phyloP scores from a whole-genome alignment of 805 yeast genomes.

The Candida glaebosa region DNA sequence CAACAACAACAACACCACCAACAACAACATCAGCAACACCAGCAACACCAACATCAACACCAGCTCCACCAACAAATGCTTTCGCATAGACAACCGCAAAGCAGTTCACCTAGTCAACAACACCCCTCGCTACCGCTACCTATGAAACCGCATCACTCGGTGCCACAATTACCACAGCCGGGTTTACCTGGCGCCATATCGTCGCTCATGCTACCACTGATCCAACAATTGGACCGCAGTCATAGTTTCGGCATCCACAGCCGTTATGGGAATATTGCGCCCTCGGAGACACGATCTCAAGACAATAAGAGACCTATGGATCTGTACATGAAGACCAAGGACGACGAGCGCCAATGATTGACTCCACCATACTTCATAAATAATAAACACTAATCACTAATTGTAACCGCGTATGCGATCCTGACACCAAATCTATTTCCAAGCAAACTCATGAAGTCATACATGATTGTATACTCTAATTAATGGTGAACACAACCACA shows the following conservation, averaged over 20 bases:
- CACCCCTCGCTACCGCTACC: slow-evolving; percentile 4
- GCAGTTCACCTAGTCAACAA: slow-evolving; percentile 1
- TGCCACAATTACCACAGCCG: slow-evolving; percentile 6
- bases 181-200: slow-evolving; percentile 2
- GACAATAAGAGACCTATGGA: slow-evolving; percentile 1
- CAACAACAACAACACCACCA: slow-evolving; percentile 8
- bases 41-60: slow-evolving; percentile 5
- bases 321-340: slow-evolving; percentile 1
- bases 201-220: slow-evolving; percentile 7
- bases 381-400: neutral
- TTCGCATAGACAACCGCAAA: neutral
- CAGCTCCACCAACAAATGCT: slow-evolving; percentile 3
- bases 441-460: no score
- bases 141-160: slow-evolving; percentile 1
- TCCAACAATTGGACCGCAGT: slow-evolving; percentile 8
- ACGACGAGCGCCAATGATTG: slow-evolving; percentile 2
- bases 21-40: slow-evolving; percentile 6
- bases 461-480: no score
- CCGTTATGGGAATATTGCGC: no score
- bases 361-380: neutral
- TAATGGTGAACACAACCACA: no score
- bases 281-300: no score
- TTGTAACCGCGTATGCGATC: no score
- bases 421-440: no score
- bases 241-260: slow-evolving; percentile 5